A percentile compares a stretch with the other conserved stretches of the same genome.
phyloP scores from a whole-genome alignment of 192 early-diverging fungal genomes.

The Podila horticola region DNA sequence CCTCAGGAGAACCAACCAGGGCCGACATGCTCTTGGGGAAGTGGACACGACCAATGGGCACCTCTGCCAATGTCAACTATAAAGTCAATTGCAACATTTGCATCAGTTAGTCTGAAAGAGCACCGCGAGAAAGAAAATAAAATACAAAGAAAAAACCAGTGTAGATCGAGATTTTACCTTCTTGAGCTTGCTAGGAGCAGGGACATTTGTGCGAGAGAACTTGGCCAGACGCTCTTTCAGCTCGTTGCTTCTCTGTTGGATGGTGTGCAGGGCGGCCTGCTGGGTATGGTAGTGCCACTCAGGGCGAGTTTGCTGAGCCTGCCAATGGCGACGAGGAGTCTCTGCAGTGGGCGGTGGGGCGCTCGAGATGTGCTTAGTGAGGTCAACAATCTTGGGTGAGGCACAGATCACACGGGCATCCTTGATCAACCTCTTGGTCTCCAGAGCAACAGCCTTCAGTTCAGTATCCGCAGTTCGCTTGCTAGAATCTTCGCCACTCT shows the following conservation, averaged over 20 bases:
- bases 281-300: conserved; percentile 67
- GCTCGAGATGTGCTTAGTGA: conserved; percentile 36
- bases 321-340: conserved; percentile 53
- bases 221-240: conserved; percentile 52
- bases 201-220: conserved; percentile 16
- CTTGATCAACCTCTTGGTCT: conserved; percentile 60
- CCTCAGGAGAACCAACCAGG: conserved; percentile 27
- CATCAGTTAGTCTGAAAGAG: neutral
- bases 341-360: neutral
- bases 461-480: conserved; percentile 29
- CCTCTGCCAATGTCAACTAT: conserved; percentile 40
- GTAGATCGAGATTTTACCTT: conserved; percentile 14
- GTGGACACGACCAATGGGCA: conserved; percentile 40
- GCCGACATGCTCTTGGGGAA: conserved; percentile 33
- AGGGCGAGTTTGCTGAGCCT: conserved; percentile 53
- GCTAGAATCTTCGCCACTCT: neutral
- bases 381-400: conserved; percentile 60
- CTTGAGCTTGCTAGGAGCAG: conserved; percentile 30
- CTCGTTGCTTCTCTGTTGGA: conserved; percentile 63
- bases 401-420: conserved; percentile 53
- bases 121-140: neutral
- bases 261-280: conserved; percentile 62
- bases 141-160: conserved; percentile 1
- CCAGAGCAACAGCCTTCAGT: conserved; percentile 55
- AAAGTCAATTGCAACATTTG: no score